Evolutionary conservation across 75 land plant genomes (phyloP).

Genomic region (Picea sitchensis): DNA sequence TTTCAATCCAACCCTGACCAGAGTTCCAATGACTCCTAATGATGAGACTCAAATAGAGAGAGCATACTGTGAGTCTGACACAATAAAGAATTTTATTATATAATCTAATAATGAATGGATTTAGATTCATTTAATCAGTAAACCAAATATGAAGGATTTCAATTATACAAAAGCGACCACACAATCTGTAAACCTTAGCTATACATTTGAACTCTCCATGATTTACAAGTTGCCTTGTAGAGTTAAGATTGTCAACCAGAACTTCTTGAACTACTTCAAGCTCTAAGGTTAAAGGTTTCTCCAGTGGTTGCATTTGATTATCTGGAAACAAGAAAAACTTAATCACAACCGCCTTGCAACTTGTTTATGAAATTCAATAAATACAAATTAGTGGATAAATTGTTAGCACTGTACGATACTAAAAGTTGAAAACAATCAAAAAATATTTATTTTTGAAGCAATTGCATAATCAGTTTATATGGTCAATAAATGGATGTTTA

Average conservation of each 20-base stretch:
- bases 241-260: neutral
- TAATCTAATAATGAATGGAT: too few relatives aligned
- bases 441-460: neutral
- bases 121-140: too few relatives aligned
- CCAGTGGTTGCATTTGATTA: neutral
- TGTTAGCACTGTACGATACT: neutral
- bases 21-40: too few relatives aligned
- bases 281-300: neutral
- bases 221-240: neutral
- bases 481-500: neutral
- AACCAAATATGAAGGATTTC: too few relatives aligned
- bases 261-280: neutral
- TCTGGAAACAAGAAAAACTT: neutral
- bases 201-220: neutral
- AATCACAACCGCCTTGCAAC: neutral
- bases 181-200: neutral
- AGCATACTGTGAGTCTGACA: too few relatives aligned
- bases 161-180: too few relatives aligned
- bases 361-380: neutral
- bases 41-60: too few relatives aligned
- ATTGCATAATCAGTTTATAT: neutral
- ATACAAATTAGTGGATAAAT: neutral
- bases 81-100: too few relatives aligned
- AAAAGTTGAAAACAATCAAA: neutral
- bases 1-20: too few relatives aligned